These are phyloP conservation scores for Medicago truncatula DNA, from an alignment of 306 rosid species.

Conservation along the genomic window DNA sequence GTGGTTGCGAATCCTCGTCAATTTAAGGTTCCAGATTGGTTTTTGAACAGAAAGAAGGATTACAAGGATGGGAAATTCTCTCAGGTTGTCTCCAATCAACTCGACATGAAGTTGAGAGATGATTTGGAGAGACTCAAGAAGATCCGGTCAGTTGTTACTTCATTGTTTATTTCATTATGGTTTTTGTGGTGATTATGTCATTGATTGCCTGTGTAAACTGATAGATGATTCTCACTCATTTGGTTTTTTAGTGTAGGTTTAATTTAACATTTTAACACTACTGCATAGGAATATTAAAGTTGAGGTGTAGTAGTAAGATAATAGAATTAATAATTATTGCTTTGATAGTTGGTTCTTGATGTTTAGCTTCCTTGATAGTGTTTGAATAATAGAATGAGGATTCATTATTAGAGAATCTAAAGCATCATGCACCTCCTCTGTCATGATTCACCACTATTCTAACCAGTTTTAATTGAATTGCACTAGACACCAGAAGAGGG, in stretches of 20 bases:
- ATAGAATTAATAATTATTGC: not conserved
- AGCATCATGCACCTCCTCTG: too few relatives aligned
- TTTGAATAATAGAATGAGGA: too few relatives aligned
- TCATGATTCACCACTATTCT: too few relatives aligned
- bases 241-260: not conserved
- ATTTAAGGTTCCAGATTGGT: constrained; percentile 65
- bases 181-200: not conserved
- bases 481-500: too few relatives aligned
- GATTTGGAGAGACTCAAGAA: constrained; percentile 66
- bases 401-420: too few relatives aligned
- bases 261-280: not conserved
- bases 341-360: too few relatives aligned
- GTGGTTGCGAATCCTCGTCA: constrained; percentile 59
- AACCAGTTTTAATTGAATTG: too few relatives aligned
- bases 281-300: not conserved
- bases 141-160: constrained; percentile 39
- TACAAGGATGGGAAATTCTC: constrained; percentile 63
- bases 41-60: constrained; percentile 62
- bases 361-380: too few relatives aligned
- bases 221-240: not conserved
- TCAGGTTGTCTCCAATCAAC: constrained; percentile 56
- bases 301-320: not conserved
- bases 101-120: constrained; percentile 63
- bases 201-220: not conserved
- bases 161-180: not conserved